Evolutionary conservation across 2,329 filamentous ascomycete genomes (phyloP), one percentile per base, ranked within the genome.

Genomic region (Venturia carpophila): DNA sequence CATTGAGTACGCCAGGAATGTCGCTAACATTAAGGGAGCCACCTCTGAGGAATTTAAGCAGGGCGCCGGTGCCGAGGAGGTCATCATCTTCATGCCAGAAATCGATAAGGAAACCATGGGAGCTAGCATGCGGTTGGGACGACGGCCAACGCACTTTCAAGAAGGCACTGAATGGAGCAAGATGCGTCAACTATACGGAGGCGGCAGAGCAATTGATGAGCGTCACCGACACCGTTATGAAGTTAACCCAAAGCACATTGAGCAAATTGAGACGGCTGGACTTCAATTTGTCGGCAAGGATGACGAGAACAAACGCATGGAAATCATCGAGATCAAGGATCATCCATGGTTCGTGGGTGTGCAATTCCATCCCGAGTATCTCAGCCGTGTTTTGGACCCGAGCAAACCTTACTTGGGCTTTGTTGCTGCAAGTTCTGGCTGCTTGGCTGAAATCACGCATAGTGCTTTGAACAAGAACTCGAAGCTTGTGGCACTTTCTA

Each of bases 41-140:
- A 80, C 79, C 5, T 84, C 80, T 6, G 80, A 79, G 64, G 85
- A 87, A 69, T 81, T 87, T 68, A 75, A 84, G 64, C 74, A 76
- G 34, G 45, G 64, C 41, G 83, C 86, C n/a, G 79, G 85, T 60
- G 81, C 92, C 72, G 85, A 84, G 21, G 34, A 67, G 34, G 84
- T 90, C 37, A 86, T 99, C 69, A 84, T 97, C 70, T 93, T 89
- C 78, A 99, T 97, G 94, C 93, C 93, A 1, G 93, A 97, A 75
- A 84, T 89, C 69, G 84, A 89, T 76, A 85, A 87, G 73, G 82
- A 81, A n/a, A 87, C 88, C 68, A 82, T 92, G 75, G 91, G 92
- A 64, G 92, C 89, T 24, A 95, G 90, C 0, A 96, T 96, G 92
- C 84, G 91, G 67, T 84, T 96, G 1, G 91, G 92, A 66, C 83